Evolutionary conservation across 2,329 filamentous ascomycete genomes (phyloP).

Genomic region (Capronia coronata): DNA sequence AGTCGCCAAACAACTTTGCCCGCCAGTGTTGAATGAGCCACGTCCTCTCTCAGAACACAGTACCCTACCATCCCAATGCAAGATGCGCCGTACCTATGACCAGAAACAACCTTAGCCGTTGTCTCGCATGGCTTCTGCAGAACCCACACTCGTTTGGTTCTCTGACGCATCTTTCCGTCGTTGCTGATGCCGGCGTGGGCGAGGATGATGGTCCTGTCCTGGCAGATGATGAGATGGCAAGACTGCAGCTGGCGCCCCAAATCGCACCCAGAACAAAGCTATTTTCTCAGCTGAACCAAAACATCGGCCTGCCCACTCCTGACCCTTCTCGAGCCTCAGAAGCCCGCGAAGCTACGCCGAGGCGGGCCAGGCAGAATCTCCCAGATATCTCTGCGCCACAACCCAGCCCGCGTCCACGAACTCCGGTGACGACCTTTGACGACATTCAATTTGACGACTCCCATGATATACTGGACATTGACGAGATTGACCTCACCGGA

Average conservation of each 20-base stretch:
- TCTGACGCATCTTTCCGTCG: slow-evolving; percentile 22
- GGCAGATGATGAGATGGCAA: slow-evolving; percentile 37
- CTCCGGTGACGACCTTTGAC: slow-evolving; percentile 11
- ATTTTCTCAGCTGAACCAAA: slow-evolving; percentile 24
- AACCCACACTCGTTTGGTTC: slow-evolving; percentile 32
- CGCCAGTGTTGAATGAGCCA: neutral
- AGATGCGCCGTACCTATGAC: slow-evolving; percentile 39
- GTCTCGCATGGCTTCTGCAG: slow-evolving; percentile 44
- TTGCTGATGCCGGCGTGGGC: slow-evolving; percentile 3
- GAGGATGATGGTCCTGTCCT: slow-evolving; percentile 14
- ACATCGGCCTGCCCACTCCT: slow-evolving; percentile 23
- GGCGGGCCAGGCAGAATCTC: slow-evolving; percentile 7
- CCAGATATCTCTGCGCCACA: slow-evolving; percentile 25
- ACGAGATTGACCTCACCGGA: slow-evolving; percentile 38
- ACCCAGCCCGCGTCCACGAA: slow-evolving; percentile 7
- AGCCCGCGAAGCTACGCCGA: slow-evolving; percentile 5
- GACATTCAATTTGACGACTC: slow-evolving; percentile 20
- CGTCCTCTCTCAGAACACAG: neutral
- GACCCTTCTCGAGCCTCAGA: slow-evolving; percentile 18
- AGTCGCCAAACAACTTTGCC: slow-evolving; percentile 2
- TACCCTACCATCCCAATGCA: too few species aligned
- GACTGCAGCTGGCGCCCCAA: slow-evolving; percentile 38
- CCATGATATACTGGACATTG: slow-evolving; percentile 34
- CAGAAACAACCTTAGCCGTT: slow-evolving; percentile 42
- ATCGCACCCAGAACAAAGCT: slow-evolving; percentile 38